Conservation (phyloP, 495 filamentous ascomycete species). For the Penicillium crystallinum region DNA sequence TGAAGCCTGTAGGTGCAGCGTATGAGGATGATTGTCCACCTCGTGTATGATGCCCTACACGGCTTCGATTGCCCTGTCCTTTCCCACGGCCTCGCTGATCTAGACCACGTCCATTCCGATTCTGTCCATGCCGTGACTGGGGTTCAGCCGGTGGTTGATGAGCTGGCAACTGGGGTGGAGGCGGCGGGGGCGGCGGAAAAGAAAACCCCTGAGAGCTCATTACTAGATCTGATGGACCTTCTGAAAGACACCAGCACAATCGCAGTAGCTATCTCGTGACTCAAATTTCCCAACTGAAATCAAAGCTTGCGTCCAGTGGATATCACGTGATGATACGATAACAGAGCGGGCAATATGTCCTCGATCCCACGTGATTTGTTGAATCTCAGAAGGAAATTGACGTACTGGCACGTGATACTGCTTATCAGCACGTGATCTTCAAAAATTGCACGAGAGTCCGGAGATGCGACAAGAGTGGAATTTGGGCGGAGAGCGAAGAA, state of each 20-base stretch:
- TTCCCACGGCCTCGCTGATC: conserved; percentile 35
- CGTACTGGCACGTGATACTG: not conserved
- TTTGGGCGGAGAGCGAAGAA: not conserved
- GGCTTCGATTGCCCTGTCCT: conserved; percentile 46
- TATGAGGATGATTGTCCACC: conserved; percentile 18
- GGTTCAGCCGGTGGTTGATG: conserved; percentile 23
- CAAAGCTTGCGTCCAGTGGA: not conserved
- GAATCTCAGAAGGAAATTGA: not conserved
- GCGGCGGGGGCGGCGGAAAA: conserved; percentile 49
- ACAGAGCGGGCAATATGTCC: not conserved
- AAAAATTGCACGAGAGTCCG: not conserved
- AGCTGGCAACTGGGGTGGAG: conserved; percentile 32
- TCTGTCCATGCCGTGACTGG: conserved; percentile 28
- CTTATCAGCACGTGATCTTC: not conserved
- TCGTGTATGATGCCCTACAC: conserved; percentile 38
- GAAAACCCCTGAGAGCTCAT: conserved; percentile 48
- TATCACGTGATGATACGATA: not conserved
- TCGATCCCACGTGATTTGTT: not conserved
- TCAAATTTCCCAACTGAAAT: not conserved
- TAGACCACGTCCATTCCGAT: conserved; percentile 31
- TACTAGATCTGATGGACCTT: conserved; percentile 22
- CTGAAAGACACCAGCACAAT: conserved; percentile 13
- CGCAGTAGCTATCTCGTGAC: not conserved
- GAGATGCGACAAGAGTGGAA: not conserved
- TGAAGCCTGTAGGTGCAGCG: conserved; percentile 18